Base-by-base conservation (phyloP, 73 alveolate species). In the Diophrys appendiculata region DNA sequence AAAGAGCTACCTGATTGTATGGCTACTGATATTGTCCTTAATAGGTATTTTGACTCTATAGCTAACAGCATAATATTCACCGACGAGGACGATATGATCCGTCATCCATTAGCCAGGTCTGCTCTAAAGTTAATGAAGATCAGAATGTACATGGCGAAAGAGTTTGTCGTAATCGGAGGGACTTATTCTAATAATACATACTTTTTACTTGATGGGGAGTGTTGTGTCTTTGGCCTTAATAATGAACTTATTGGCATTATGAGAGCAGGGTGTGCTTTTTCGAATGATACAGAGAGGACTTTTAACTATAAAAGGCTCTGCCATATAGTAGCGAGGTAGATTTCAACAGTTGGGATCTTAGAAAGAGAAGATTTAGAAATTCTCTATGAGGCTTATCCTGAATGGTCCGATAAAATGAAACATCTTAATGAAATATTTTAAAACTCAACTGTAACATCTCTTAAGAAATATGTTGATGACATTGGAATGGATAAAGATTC, bases 121-220 rank as follows among this genome's bases (percentile, higher is more conserved):
- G 54, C 86, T 3, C 30, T 90, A 54, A 72, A 31, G 18, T 32
- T 81, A 33, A 29, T 86, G 74, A 34, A 80, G 18, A 33, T 80
- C 8, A 64, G 89, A 53, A 28, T 86, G 28, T 84, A 86, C 64
- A 52, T 81, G 84, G 67, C 34, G 33, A 65, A 77, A 5, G 96
- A 90, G 2, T 31, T 88, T 0, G 69, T 90, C 22, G 71, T 86
- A n/a, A 75, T 69, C 0, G 86, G 79, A 8, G 96, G 96, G 31
- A 72, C 86, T n/a, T 74, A 73, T 35, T 85, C 87, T 0, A 69
- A 55, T 1, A 86, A 81, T 54, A 43, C 79, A 28, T 90, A 80
- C 60, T 3, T 86, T 26, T 24, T 90, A 26, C 52, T 90, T 11
- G 96, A 90, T 14, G 96, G 96, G 0, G 91, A 90, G 52, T 93